phyloP scores from a whole-genome alignment of 2,329 filamentous ascomycete species.

The Claviceps pazoutovae region DNA sequence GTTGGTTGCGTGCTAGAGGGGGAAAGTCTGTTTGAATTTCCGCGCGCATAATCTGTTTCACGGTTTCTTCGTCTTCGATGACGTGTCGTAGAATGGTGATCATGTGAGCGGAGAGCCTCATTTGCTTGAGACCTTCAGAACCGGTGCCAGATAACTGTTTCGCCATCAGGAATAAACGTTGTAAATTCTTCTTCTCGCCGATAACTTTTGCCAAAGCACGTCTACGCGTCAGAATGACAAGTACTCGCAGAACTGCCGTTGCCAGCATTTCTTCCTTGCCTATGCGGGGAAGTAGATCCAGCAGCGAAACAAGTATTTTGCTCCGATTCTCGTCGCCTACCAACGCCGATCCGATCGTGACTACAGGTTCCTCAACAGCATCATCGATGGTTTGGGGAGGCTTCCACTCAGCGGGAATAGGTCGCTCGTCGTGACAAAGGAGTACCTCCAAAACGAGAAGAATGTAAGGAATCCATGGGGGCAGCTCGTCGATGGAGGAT shows the following conservation, averaged over 20 bases:
- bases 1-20: conserved; percentile 31
- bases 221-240: conserved; percentile 77
- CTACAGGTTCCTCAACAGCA: conserved; percentile 36
- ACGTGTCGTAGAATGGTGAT: conserved; percentile 85
- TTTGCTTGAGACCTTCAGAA: conserved; percentile 54
- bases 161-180: conserved; percentile 85
- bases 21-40: conserved; percentile 76
- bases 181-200: conserved; percentile 78
- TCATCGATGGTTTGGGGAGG: conserved; percentile 36
- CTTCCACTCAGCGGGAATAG: conserved; percentile 59
- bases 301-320: conserved; percentile 60
- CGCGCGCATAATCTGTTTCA: conserved; percentile 81
- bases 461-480: conserved; percentile 84
- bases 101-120: conserved; percentile 44
- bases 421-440: conserved; percentile 78
- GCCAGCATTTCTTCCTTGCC: conserved; percentile 79
- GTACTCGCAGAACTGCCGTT: conserved; percentile 65
- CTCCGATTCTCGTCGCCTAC: conserved; percentile 48
- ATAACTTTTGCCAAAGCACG: conserved; percentile 61
- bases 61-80: conserved; percentile 81
- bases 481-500: conserved; percentile 60
- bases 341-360: conserved; percentile 45
- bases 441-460: conserved; percentile 81
- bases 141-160: conserved; percentile 76
- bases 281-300: conserved; percentile 72